Base-by-base conservation (phyloP, 2,329 filamentous ascomycete genomes). In the Cladophialophora yegresii region DNA sequence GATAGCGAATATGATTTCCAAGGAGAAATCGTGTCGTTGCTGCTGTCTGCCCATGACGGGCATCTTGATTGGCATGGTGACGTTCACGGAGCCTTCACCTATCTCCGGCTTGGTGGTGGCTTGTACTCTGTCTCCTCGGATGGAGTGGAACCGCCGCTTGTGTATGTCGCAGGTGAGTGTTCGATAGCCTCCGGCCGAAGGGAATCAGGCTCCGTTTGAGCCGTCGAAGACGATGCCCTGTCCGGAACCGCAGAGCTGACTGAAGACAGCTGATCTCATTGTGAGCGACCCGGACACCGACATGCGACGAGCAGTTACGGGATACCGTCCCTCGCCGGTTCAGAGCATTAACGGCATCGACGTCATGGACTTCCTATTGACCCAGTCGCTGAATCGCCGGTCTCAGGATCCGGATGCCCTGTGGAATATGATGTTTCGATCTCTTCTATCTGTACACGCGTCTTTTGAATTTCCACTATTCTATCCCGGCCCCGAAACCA, bases 31-130 rank as follows among this genome's bases (percentile, higher is more conserved):
- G 82, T 83, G 62, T 74, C 79, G 40, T 74, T 85, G 7, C 78
- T 87, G 40, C 79, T 80, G 26, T 78, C 78, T 1, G 83, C 84
- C 3, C 86, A 89, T 69, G 88, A 91, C 71, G 86, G 87, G 0
- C 88, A 91, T 71, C 69, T 79, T 13, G 49, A 9, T 13, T 72
- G 73, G 59, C 10, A 33, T 2, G 58, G 56, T n/a, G 64, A 67
- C 49, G 30, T 67, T 16, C 40, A 64, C 33, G 36, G 47, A 26
- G 54, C 69, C 5, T 67, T 74, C 16, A 75, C 72, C 54, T 75
- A 75, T 1, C 59, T 71, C 22, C 61, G 40, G 23, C 49, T 56
- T 32, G 58, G 55, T 53, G 58, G 51, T 43, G 56, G 49, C 3
- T 53, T 70, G 51, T 64, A 58, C 12, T 28, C 60, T 51, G 60